These are phyloP conservation scores for Cutaneotrichosporon sp. DNA, from an alignment of 1,284 basidiomycete genomes.

Conservation along the genomic window DNA sequence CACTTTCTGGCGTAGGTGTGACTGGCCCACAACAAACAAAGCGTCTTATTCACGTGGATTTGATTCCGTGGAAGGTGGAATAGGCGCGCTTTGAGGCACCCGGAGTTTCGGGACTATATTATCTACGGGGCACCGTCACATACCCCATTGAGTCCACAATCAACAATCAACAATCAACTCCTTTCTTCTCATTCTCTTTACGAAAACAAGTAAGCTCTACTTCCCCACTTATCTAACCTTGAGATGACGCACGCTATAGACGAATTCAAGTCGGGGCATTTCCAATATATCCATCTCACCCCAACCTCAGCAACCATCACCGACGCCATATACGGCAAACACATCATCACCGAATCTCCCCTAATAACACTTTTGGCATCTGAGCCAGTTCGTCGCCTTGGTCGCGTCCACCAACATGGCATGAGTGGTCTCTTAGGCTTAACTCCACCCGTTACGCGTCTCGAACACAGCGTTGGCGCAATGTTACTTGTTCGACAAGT, in stretches of 20 bases:
- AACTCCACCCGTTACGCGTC: conserved; percentile 22
- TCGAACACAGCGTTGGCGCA: conserved; percentile 25
- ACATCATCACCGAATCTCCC: conserved; percentile 15
- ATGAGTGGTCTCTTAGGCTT: conserved; percentile 19
- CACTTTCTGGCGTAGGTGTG: too few relatives aligned
- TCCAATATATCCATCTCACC: neutral
- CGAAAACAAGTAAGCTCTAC: neutral
- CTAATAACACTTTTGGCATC: conserved; percentile 17
- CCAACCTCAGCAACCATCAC: conserved; percentile 1
- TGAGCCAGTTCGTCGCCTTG: conserved; percentile 14
- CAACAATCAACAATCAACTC: neutral
- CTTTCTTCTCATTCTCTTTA: neutral
- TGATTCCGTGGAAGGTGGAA: too few relatives aligned
- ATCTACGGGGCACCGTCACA: too few relatives aligned
- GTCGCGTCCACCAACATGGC: conserved; percentile 21
- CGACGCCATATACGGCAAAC: conserved; percentile 20
- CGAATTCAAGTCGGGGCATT: conserved; percentile 4
- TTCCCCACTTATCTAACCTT: neutral
- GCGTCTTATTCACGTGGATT: too few relatives aligned
- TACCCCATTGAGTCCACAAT: too few relatives aligned
- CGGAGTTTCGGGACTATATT: too few relatives aligned
- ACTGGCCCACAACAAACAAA: too few relatives aligned
- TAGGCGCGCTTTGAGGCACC: too few relatives aligned
- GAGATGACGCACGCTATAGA: neutral
- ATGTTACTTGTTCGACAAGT: conserved; percentile 22